These are phyloP conservation scores for Imleria badia DNA, from an alignment of 768 basidiomycete species.

Conservation along the genomic window DNA sequence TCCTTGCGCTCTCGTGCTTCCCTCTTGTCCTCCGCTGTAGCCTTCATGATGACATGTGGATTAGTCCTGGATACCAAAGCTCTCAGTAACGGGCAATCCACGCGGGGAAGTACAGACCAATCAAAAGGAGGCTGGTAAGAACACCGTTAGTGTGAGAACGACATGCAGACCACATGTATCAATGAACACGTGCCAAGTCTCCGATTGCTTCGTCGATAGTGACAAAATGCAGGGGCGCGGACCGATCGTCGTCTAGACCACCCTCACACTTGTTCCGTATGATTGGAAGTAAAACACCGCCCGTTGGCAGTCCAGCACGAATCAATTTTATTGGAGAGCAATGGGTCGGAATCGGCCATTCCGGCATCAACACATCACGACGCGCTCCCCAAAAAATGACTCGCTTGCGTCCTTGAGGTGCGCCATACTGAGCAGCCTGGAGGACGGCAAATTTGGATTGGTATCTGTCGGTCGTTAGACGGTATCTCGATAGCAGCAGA, in stretches of 20 bases:
- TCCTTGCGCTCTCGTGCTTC: conserved; percentile 37
- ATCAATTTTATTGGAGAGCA: conserved; percentile 38
- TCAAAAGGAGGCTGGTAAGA: conserved; percentile 59
- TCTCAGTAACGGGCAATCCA: background rate
- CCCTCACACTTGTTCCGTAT: conserved; percentile 42
- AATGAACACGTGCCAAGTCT: conserved; percentile 55
- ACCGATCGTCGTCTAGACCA: conserved; percentile 36
- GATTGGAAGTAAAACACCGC: conserved; percentile 39
- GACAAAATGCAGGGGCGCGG: conserved; percentile 58
- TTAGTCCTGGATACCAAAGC: conserved; percentile 45
- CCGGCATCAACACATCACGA: conserved; percentile 54
- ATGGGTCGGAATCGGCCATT: conserved; percentile 66
- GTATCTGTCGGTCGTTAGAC: conserved; percentile 37
- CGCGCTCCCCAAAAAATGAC: conserved; percentile 71
- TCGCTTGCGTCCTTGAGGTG: conserved; percentile 64
- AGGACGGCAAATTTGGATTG: conserved; percentile 65
- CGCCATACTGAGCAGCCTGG: conserved; percentile 71
- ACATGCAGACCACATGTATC: conserved; percentile 4
- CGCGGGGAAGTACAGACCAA: conserved; percentile 43
- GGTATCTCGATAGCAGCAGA: background rate
- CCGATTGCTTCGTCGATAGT: conserved; percentile 65
- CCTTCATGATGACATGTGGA: conserved; percentile 45
- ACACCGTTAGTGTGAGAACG: conserved; percentile 2
- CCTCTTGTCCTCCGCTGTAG: conserved; percentile 34
- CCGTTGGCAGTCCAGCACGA: conserved; percentile 44